A percentile compares a stretch with the other conserved stretches of the same genome.
Evolutionary conservation across 495 filamentous ascomycete species (phyloP).

Genomic region (Bacidia gigantensis): DNA sequence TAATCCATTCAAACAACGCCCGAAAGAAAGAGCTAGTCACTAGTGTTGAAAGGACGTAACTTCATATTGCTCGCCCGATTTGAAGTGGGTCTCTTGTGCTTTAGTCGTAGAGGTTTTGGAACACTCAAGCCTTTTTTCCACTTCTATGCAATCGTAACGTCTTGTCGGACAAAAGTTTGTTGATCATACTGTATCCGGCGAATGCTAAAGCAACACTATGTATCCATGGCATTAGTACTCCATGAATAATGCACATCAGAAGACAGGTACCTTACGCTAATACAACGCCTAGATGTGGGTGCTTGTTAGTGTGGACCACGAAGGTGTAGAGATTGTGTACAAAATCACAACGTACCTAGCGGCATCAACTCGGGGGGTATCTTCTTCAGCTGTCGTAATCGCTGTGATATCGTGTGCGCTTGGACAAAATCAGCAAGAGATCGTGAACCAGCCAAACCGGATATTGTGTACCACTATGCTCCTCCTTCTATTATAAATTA

Average conservation of each 20-base stretch:
- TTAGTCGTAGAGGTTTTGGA: neutral
- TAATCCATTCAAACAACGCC: too few species aligned
- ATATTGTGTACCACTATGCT: constrained; percentile 60
- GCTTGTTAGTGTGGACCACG: too few species aligned
- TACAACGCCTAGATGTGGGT: constrained; percentile 90
- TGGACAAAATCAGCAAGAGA: constrained; percentile 3
- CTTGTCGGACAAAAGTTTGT: constrained; percentile 81
- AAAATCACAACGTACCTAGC: constrained; percentile 75
- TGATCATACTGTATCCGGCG: constrained; percentile 62
- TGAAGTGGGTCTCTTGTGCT: neutral
- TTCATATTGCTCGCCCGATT: neutral
- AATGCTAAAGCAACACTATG: constrained; percentile 53
- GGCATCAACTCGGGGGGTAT: constrained; percentile 91
- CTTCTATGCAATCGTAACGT: constrained; percentile 60
- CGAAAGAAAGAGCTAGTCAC: too few species aligned
- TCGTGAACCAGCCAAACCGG: neutral
- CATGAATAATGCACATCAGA: too few species aligned
- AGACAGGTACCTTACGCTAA: too few species aligned
- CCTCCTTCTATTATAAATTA: constrained; percentile 52
- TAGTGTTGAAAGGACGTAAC: neutral
- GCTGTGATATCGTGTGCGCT: constrained; percentile 98
- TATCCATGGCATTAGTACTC: too few species aligned
- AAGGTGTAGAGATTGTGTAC: too few species aligned
- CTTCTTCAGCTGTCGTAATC: constrained; percentile 71
- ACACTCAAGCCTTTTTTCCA: neutral